A percentile compares a stretch with the other conserved stretches of the same genome.
Conservation (phyloP, 352 stramenopile genomes). For the Phytopythium delawarense region DNA sequence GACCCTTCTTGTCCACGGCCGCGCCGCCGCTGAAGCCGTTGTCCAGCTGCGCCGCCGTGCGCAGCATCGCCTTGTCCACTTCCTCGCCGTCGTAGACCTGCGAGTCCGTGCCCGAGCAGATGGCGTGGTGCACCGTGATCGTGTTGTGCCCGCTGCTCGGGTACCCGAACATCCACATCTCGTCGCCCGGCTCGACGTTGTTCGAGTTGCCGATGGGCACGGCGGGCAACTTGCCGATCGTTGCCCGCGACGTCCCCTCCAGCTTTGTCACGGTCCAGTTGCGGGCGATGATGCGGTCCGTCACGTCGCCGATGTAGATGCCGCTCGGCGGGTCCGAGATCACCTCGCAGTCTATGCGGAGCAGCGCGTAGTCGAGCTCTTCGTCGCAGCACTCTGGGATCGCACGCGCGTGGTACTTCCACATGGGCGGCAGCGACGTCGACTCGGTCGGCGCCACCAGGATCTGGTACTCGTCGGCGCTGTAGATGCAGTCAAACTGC, state of each 20-base stretch:
- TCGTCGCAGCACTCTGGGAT: conserved; percentile 84
- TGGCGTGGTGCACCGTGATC: conserved; percentile 88
- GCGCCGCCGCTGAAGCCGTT: conserved; percentile 84
- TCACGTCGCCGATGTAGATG: conserved; percentile 88
- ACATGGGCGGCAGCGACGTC: conserved; percentile 69
- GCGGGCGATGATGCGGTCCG: conserved; percentile 78
- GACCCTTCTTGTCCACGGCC: conserved; percentile 81
- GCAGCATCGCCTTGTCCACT: conserved; percentile 84
- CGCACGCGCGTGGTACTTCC: conserved; percentile 80
- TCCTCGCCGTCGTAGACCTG: conserved; percentile 84
- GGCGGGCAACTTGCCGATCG: conserved; percentile 68
- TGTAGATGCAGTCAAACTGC: conserved; percentile 86
- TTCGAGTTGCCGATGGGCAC: conserved; percentile 86
- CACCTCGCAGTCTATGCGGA: conserved; percentile 82
- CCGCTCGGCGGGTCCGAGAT: conserved; percentile 82
- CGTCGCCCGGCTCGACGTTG: conserved; percentile 83
- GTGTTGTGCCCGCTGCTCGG: conserved; percentile 87
- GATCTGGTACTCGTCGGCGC: conserved; percentile 81
- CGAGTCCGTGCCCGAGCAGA: conserved; percentile 85
- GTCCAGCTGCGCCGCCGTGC: conserved; percentile 78
- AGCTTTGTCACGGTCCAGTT: conserved; percentile 84
- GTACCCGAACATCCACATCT: conserved; percentile 91
- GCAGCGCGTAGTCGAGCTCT: conserved; percentile 76
- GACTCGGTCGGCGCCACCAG: conserved; percentile 80
- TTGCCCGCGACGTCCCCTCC: conserved; percentile 62